A percentile compares a stretch with the other conserved stretches of the same genome.
phyloP scores from a whole-genome alignment of 352 stramenopile species.

The Globisporangium mamillatum region DNA sequence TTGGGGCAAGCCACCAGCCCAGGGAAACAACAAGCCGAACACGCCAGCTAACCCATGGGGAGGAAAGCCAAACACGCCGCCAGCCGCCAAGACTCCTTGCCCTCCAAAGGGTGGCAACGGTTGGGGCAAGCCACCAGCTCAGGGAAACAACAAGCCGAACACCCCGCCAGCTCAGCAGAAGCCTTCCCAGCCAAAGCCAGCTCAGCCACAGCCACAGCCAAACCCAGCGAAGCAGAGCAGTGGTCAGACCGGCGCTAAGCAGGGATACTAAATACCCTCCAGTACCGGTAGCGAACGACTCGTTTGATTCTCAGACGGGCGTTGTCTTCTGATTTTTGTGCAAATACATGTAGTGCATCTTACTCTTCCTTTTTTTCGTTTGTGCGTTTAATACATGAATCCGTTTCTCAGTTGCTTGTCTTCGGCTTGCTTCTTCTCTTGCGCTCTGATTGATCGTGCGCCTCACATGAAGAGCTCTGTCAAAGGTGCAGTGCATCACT shows the following conservation, averaged over 20 bases:
- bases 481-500: not conserved
- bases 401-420: not conserved
- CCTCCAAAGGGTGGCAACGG: constrained; percentile 6
- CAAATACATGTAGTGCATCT: constrained; percentile 11
- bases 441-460: not conserved
- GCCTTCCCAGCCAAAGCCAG: constrained; percentile 5
- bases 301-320: not conserved
- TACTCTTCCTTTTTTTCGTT: not conserved
- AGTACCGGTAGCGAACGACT: not conserved
- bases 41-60: constrained; percentile 2
- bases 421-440: not conserved
- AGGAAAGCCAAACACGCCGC: constrained; percentile 8
- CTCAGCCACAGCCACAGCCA: constrained; percentile 6
- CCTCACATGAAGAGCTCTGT: not conserved
- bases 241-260: constrained; percentile 7
- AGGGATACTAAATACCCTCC: constrained; percentile 10
- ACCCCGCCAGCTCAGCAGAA: constrained; percentile 3
- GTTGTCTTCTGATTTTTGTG: not conserved
- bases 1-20: not conserved
- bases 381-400: constrained; percentile 1
- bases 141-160: constrained; percentile 5
- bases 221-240: constrained; percentile 12
- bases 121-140: not conserved
- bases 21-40: constrained; percentile 5
- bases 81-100: constrained; percentile 10